These are phyloP conservation scores for Cymbidium sinense DNA, from an alignment of 106 monocot species.

Conservation along the genomic window DNA sequence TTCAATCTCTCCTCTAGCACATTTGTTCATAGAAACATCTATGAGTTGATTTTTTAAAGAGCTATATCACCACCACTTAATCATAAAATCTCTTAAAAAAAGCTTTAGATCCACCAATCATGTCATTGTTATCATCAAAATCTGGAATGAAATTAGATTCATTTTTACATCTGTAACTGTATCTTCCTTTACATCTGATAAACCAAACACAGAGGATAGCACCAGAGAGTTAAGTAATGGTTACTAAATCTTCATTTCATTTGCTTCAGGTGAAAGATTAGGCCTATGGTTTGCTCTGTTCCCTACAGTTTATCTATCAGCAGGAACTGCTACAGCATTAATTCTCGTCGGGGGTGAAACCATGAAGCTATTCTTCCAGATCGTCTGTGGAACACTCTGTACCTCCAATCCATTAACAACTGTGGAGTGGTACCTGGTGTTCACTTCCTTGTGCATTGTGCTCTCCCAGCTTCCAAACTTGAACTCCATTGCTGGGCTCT, in stretches of 20 bases:
- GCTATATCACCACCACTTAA: too few species aligned
- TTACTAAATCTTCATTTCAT: background rate
- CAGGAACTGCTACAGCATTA: slow-evolving; percentile 88
- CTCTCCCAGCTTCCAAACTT: slow-evolving; percentile 98
- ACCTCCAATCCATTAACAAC: slow-evolving; percentile 76
- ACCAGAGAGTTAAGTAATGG: too few species aligned
- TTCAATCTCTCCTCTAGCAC: too few species aligned
- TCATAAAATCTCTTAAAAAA: too few species aligned
- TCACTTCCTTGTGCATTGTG: slow-evolving; percentile 75
- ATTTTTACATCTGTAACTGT: too few species aligned
- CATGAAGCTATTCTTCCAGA: slow-evolving; percentile 94
- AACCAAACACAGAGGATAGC: too few species aligned
- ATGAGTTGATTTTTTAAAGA: too few species aligned
- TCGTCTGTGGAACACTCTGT: slow-evolving; percentile 77
- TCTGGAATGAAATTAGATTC: too few species aligned
- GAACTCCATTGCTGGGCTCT: slow-evolving; percentile 91
- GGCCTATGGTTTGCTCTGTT: slow-evolving; percentile 85
- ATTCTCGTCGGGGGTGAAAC: slow-evolving; percentile 92
- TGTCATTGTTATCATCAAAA: too few species aligned
- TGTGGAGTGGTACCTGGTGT: slow-evolving; percentile 96
- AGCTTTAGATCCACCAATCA: too few species aligned
- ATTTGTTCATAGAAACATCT: too few species aligned
- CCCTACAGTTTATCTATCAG: slow-evolving; percentile 91
- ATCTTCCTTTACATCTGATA: too few species aligned
- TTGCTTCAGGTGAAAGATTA: slow-evolving; percentile 71